Evolutionary conservation across 208 protist species (phyloP), one percentile per base, ranked within the genome.

Genomic region (Acanthamoeba divionensis): DNA sequence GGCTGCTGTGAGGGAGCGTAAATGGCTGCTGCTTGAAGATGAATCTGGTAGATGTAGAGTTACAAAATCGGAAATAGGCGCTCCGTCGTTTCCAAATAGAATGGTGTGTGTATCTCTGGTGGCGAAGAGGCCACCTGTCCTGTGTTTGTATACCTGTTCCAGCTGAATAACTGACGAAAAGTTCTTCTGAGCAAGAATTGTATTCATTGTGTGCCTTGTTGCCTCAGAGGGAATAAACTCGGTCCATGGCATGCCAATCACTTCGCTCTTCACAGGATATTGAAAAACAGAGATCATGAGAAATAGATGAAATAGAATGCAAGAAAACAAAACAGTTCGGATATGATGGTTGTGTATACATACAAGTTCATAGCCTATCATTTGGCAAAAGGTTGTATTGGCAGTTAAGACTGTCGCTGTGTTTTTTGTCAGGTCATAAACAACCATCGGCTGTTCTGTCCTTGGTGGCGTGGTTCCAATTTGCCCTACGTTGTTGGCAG

Each of bases 361-460:
- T 62, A 86, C 75, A 52, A 87, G 29, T 26, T 87, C 79, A 38
- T 87, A 87, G 31, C 79, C 79, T n/a, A 87, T 69, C 79, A 87
- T 69, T n/a, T 87, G 54, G n/a, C 79, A 87, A 33, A 87, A 87
- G 15, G 79, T 87, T 10, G 48, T 87, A 41, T 87, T 87, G 79
- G 79, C 79, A 9, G 79, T 87, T n/a, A 87, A 57, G 31, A 87
- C 79, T 31, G 55, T 87, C 3, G 79, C 54, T 5, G 54, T 67
- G 31, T 57, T 87, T 45, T 87, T 87, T 52, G 41, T 63, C 36
- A 87, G 55, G n/a, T 87, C 79, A 57, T 87, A 87, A 7, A 87
- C 79, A 7, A 87, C 79, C 48, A 87, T 87, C n/a, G 79, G 79
- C 26, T 87, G 79, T 45, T 87, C 79, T 18, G 55, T n/a, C 21